phyloP scores from a whole-genome alignment of 371 early-diverging fungal species.

The Mortierella sp. region DNA sequence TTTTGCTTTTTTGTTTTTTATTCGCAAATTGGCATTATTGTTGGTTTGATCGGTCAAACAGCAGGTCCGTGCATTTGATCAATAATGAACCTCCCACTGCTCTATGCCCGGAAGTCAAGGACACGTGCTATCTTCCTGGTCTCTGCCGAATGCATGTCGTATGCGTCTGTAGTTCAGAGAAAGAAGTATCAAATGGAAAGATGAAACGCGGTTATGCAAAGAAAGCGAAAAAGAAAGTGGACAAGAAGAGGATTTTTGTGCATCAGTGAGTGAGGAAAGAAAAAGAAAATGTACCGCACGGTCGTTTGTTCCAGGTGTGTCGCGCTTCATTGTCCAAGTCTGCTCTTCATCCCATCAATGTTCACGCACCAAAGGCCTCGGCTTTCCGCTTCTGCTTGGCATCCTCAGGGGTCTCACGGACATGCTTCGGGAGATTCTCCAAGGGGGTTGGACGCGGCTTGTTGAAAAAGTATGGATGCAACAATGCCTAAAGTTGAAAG shows the following conservation, averaged over 20 bases:
- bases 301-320: not conserved
- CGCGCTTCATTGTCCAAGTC: not conserved
- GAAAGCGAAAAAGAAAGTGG: not conserved
- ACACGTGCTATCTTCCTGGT: conserved; percentile 38
- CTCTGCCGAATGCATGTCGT: conserved; percentile 28
- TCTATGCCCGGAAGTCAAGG: conserved; percentile 29
- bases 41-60: not conserved
- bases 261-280: not conserved
- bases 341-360: not conserved
- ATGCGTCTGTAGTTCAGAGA: conserved; percentile 17
- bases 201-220: not conserved
- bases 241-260: not conserved
- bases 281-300: not conserved
- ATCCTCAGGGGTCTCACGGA: conserved; percentile 45
- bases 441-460: conserved; percentile 90
- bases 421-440: conserved; percentile 81
- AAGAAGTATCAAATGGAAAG: not conserved
- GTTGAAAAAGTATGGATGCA: conserved; percentile 93
- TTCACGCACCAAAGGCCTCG: conserved; percentile 49
- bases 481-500: conserved; percentile 71
- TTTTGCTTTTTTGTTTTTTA: not conserved
- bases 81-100: too few species aligned
- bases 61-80: conserved; percentile 1
- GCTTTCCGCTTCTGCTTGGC: conserved; percentile 51
- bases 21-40: not conserved